Evolutionary conservation across 306 rosid genomes (phyloP), one percentile per base, ranked within the genome.

Genomic region (Cicer chorassanicum): DNA sequence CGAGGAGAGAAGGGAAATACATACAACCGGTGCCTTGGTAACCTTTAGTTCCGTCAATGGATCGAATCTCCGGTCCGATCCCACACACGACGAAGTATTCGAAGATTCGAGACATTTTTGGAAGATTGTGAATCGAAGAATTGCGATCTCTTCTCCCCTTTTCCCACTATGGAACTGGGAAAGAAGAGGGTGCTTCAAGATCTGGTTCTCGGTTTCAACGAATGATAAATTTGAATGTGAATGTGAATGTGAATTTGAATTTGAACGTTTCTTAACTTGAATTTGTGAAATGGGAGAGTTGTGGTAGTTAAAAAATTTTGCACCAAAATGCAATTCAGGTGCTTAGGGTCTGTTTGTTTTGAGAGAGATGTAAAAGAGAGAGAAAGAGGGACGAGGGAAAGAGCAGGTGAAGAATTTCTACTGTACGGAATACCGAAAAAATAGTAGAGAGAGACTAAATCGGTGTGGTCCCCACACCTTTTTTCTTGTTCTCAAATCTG

Each of bases 21-120:
- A 85, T 18, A 34, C 62, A 78, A 6, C 81, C 84, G 64, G 86
- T 59, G 40, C 99, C 99, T 60, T 92, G 91, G 86, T 86, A 95
- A 7, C 99, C 99, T 78, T 88, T 95, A 86, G 29, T 78, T 8
- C 96, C 96, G 13, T 95, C 99, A 0, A 90, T 68, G 73, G 93
- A 89, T 71, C 98, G 93, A 75, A 95, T 82, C 88, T 95, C 99
- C 1, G 98, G 98, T 21, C 98, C 98, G 89, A 92, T 87, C 76
- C 99, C 99, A 67, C 98, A 95, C 44, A 95, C 96, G 12, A 95
- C 98, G 78, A 95, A 95, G 80, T 92, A 88, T 82, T 95, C 99
- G 61, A 95, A 95, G 88, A 95, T 85, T 91, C 50, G 96, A 72
- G 99, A 88, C 99, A 95, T 95, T 86, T 51, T 34, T 1, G 1